Conservation (phyloP, 345 rosid species). For the Noccaea bulbosa region DNA sequence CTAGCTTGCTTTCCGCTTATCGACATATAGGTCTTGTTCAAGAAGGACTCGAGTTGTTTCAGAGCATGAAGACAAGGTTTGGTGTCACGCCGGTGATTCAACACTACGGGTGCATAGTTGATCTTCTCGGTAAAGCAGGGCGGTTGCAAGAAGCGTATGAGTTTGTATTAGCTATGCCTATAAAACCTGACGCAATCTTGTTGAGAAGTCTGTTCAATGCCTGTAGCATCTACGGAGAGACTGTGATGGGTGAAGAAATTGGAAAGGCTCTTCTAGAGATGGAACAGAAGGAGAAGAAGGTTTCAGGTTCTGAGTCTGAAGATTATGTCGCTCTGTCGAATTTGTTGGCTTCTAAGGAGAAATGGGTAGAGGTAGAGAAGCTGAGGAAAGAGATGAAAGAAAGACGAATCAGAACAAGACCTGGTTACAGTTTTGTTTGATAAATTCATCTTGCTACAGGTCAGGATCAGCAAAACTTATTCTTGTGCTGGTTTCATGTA, state of each 20-base stretch:
- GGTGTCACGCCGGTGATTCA: slow-evolving; percentile 46
- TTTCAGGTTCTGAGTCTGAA: slow-evolving; percentile 40
- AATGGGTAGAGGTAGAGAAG: slow-evolving; percentile 60
- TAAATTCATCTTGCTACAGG: slow-evolving; percentile 18
- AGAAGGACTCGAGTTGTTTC: slow-evolving; percentile 60
- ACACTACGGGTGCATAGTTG: slow-evolving; percentile 59
- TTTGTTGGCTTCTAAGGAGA: slow-evolving; percentile 57
- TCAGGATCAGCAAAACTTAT: slow-evolving; percentile 20
- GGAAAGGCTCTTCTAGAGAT: slow-evolving; percentile 51
- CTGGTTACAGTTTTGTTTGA: slow-evolving; percentile 39
- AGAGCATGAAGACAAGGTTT: slow-evolving; percentile 45
- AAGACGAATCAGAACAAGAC: slow-evolving; percentile 37
- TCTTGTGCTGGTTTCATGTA: neutral
- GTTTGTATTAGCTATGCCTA: slow-evolving; percentile 52
- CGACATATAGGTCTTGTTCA: slow-evolving; percentile 59
- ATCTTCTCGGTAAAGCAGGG: slow-evolving; percentile 64
- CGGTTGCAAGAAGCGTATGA: slow-evolving; percentile 53
- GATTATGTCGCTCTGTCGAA: slow-evolving; percentile 65
- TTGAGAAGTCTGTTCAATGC: slow-evolving; percentile 60
- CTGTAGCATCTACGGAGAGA: slow-evolving; percentile 57
- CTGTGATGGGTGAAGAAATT: slow-evolving; percentile 50
- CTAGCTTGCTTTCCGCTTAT: slow-evolving; percentile 64
- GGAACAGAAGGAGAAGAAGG: slow-evolving; percentile 26
- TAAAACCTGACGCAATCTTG: slow-evolving; percentile 50
- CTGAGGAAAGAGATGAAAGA: slow-evolving; percentile 46